phyloP scores from a whole-genome alignment of 2,329 filamentous ascomycete genomes.

The Pyrenophora tritici-repentis region DNA sequence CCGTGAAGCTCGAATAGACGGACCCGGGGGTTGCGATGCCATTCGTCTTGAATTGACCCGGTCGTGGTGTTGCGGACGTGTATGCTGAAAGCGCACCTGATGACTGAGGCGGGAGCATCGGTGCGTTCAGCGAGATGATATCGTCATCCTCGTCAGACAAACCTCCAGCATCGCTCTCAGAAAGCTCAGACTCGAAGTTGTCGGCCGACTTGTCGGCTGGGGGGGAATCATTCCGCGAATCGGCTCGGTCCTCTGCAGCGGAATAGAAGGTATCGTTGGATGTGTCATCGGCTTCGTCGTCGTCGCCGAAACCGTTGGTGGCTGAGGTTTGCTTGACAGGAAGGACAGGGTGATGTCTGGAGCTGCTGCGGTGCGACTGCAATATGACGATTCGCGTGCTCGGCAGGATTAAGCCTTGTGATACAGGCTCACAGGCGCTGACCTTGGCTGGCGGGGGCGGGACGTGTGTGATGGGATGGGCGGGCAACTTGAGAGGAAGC shows the following conservation, averaged over 20 bases:
- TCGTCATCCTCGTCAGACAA: slow-evolving; percentile 92
- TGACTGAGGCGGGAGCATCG: slow-evolving; percentile 75
- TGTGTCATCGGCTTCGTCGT: slow-evolving; percentile 82
- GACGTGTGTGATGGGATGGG: slow-evolving; percentile 85
- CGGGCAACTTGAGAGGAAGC: slow-evolving; percentile 73
- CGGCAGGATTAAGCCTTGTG: slow-evolving; percentile 79
- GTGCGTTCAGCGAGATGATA: slow-evolving; percentile 86
- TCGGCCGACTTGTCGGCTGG: slow-evolving; percentile 50
- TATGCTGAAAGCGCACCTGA: slow-evolving; percentile 80
- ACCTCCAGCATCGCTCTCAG: slow-evolving; percentile 70
- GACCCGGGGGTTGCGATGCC: slow-evolving; percentile 83
- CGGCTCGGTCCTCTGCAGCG: slow-evolving; percentile 73
- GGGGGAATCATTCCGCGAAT: slow-evolving; percentile 47
- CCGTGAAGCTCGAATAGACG: slow-evolving; percentile 85
- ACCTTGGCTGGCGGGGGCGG: slow-evolving; percentile 85
- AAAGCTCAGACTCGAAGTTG: slow-evolving; percentile 61
- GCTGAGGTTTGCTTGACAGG: slow-evolving; percentile 54
- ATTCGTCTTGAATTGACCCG: slow-evolving; percentile 70
- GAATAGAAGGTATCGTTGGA: slow-evolving; percentile 92
- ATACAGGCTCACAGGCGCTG: slow-evolving; percentile 90
- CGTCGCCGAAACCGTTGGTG: slow-evolving; percentile 63
- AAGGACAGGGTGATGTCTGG: slow-evolving; percentile 56
- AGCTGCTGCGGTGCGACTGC: slow-evolving; percentile 58
- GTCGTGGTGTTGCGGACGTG: slow-evolving; percentile 80
- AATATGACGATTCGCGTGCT: slow-evolving; percentile 84